Conservation (phyloP, 495 filamentous ascomycete species). For the Podospora comata region DNA sequence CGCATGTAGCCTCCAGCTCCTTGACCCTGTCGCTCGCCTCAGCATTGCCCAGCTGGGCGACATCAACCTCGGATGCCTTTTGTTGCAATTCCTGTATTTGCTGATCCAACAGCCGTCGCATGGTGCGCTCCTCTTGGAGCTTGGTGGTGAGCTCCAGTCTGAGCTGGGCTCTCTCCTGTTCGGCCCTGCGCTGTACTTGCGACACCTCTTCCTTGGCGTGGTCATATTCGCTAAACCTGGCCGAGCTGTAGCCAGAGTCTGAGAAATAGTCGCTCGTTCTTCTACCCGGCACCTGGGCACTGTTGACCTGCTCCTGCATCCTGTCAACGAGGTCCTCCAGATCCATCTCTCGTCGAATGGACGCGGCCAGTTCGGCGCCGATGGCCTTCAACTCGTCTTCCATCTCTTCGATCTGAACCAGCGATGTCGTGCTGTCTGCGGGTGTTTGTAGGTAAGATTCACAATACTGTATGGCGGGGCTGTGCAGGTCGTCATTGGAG, state of each 20-base stretch:
- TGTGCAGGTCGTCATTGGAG: conserved; percentile 34
- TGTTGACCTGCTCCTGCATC: conserved; percentile 69
- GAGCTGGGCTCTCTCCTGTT: conserved; percentile 88
- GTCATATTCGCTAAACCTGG: conserved; percentile 64
- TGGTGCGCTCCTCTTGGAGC: conserved; percentile 76
- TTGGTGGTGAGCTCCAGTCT: conserved; percentile 78
- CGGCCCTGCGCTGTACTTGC: conserved; percentile 72
- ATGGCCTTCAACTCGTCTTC: conserved; percentile 92
- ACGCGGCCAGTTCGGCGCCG: conserved; percentile 84
- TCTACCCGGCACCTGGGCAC: conserved; percentile 59
- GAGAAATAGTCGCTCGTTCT: conserved; percentile 98
- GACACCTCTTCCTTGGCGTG: conserved; percentile 78
- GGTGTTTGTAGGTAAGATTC: conserved; percentile 49
- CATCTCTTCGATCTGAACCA: conserved; percentile 64
- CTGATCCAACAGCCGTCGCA: conserved; percentile 69
- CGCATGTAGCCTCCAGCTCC: conserved; percentile 75
- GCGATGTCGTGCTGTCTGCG: conserved; percentile 37
- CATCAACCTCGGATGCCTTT: conserved; percentile 59
- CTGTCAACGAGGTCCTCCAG: conserved; percentile 90
- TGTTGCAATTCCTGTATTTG: conserved; percentile 79
- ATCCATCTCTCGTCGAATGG: conserved; percentile 94
- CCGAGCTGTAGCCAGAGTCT: conserved; percentile 85
- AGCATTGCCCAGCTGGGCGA: conserved; percentile 42
- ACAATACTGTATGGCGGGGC: conserved; percentile 37
- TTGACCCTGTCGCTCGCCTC: conserved; percentile 56